Percentiles rank a stretch among this genome's conserved stretches.
Evolutionary conservation across 2,329 filamentous ascomycete genomes (phyloP).

Genomic region (Chaetomiaceae sp.): DNA sequence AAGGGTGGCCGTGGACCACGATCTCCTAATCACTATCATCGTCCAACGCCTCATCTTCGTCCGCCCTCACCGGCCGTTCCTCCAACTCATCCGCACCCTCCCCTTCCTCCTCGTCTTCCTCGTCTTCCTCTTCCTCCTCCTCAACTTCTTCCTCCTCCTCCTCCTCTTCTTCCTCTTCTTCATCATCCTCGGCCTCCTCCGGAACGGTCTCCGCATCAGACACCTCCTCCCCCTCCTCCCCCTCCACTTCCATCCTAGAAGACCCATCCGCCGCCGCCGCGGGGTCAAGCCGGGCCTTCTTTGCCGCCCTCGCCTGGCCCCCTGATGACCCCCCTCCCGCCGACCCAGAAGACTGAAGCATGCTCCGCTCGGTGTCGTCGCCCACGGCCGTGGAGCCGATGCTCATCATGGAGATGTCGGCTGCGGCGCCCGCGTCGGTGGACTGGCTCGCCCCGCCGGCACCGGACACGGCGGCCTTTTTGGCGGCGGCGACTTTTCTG

Average conservation of each 20-base stretch:
- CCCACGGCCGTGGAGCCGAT: slow-evolving; percentile 30
- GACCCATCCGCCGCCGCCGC: slow-evolving; percentile 33
- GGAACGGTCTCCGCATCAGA: slow-evolving; percentile 48
- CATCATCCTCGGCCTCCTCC: slow-evolving; percentile 40
- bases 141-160: slow-evolving; percentile 45
- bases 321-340: not conserved
- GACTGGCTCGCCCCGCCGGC: slow-evolving; percentile 21
- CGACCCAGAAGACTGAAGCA: not conserved
- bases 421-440: slow-evolving; percentile 15
- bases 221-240: slow-evolving; percentile 40
- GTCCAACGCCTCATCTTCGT: slow-evolving; percentile 59
- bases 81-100: slow-evolving; percentile 39
- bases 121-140: slow-evolving; percentile 50
- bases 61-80: slow-evolving; percentile 35
- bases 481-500: slow-evolving; percentile 64
- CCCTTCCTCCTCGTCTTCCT: slow-evolving; percentile 54
- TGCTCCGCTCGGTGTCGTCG: slow-evolving; percentile 18
- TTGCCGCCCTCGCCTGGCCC: slow-evolving; percentile 30
- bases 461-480: slow-evolving; percentile 37
- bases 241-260: slow-evolving; percentile 47
- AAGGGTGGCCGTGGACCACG: too few relatives aligned
- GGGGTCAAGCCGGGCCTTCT: slow-evolving; percentile 38
- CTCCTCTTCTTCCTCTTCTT: slow-evolving; percentile 41
- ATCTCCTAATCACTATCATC: slow-evolving; percentile 51
- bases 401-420: slow-evolving; percentile 31